Conservation (phyloP, 2,329 filamentous ascomycete genomes). For the Calonectria leucothoes region DNA sequence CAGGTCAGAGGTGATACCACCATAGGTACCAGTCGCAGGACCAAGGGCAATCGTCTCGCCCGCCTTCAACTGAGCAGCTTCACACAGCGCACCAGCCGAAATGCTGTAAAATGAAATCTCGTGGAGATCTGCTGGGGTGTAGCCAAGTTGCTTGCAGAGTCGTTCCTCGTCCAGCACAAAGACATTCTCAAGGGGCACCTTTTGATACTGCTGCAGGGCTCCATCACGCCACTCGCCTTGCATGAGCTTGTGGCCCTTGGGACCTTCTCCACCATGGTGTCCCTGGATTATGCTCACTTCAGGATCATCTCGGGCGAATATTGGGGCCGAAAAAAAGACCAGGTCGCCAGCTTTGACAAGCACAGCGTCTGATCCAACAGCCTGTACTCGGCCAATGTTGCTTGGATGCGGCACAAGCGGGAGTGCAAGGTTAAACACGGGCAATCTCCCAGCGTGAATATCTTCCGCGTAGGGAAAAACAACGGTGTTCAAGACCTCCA, state of each 20-base stretch:
- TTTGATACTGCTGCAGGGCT: conserved; percentile 13
- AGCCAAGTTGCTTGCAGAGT: background rate
- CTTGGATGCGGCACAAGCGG: background rate
- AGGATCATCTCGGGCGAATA: background rate
- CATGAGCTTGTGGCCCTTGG: conserved; percentile 15
- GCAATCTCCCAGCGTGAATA: background rate
- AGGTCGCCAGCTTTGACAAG: background rate
- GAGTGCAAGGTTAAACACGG: background rate
- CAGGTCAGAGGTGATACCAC: background rate
- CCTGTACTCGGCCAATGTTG: background rate
- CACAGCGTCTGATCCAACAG: background rate
- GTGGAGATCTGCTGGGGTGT: background rate
- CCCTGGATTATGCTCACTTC: conserved; percentile 7
- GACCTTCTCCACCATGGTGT: conserved; percentile 13
- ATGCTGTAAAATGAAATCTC: background rate
- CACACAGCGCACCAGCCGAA: background rate
- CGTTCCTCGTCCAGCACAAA: background rate
- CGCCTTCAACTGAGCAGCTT: background rate
- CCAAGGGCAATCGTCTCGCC: background rate
- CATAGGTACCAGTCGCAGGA: background rate
- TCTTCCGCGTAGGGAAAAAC: background rate
- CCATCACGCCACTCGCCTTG: conserved; percentile 18
- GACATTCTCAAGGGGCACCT: conserved; percentile 14
- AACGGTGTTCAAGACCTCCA: background rate
- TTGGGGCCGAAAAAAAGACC: background rate